phyloP scores from a whole-genome alignment of 2,329 filamentous ascomycete species.

The Cercospora nicotianae region DNA sequence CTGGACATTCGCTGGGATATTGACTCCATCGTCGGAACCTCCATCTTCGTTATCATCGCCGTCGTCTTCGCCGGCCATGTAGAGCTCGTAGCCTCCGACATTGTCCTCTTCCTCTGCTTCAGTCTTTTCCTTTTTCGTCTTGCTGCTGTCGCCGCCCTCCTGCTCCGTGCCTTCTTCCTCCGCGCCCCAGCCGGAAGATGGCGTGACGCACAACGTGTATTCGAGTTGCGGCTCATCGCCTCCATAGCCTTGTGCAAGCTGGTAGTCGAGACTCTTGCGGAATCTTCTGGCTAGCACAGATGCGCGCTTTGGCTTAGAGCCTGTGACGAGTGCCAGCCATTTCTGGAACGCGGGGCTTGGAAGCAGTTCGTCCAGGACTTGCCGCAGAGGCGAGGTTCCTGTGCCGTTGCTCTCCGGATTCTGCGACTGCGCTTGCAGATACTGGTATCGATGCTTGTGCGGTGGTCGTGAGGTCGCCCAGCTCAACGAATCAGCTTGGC shows the following conservation, averaged over 20 bases:
- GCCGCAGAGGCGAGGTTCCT: slow-evolving; percentile 61
- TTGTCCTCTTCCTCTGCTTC: slow-evolving; percentile 56
- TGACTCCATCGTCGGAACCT: slow-evolving; percentile 41
- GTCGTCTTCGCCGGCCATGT: slow-evolving; percentile 78
- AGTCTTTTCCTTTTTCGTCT: slow-evolving; percentile 31
- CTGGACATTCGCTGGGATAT: slow-evolving; percentile 37
- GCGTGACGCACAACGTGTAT: slow-evolving; percentile 82
- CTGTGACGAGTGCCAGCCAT: slow-evolving; percentile 83
- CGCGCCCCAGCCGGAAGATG: slow-evolving; percentile 79
- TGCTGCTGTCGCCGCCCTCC: slow-evolving; percentile 41
- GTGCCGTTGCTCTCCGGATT: slow-evolving; percentile 17
- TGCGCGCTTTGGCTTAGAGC: slow-evolving; percentile 68
- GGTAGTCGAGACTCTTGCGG: slow-evolving; percentile 84
- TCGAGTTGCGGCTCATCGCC: slow-evolving; percentile 75
- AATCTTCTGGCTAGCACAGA: slow-evolving; percentile 85
- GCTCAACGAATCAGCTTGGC: slow-evolving; percentile 51
- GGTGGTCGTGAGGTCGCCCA: slow-evolving; percentile 68
- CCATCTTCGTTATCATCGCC: slow-evolving; percentile 61
- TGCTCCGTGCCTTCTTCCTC: slow-evolving; percentile 57
- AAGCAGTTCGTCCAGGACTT: slow-evolving; percentile 77
- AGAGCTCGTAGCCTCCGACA: slow-evolving; percentile 79
- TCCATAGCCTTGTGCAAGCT: slow-evolving; percentile 81
- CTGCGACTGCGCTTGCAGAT: slow-evolving; percentile 57
- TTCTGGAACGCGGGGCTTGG: slow-evolving; percentile 84
- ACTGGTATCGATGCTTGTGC: slow-evolving; percentile 93